Base-by-base conservation (phyloP, 73 alveolate genomes). In the Paraurostyla sp. region DNA sequence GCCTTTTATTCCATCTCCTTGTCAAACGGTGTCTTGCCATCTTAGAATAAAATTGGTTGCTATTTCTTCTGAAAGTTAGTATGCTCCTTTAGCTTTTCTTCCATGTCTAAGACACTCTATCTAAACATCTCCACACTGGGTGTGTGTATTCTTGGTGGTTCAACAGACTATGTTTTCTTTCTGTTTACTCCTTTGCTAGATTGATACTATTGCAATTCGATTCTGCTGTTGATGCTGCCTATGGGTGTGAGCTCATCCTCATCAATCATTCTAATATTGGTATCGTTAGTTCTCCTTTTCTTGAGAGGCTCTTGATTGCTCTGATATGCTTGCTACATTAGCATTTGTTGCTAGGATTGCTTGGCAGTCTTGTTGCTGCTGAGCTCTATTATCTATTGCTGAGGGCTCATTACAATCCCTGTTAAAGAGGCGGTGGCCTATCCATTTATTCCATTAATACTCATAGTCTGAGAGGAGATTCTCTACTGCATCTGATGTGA, bases 1-100 rank as follows among this genome's bases (percentile, higher is more conserved):
- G 89, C 40, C 40, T 78, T 78, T 41, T 18, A 7, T 32, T 78
- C 89, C 1, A 78, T 36, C 35, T 78, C 89, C 29, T 54, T 78
- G 49, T 78, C 89, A 78, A 78, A 78, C 15, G 89, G 89, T 16
- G 89, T 78, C 30, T 78, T 78, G 32, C 52, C 89, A 3, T 13
- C 33, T 16, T 56, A 16, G 36, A 9, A 22, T 46, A 73, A 73
- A 43, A 45, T n/a, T 25, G 0, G 42, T 73, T 41, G 48, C 71
- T 73, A 65, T 40, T 49, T 23, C 23, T 73, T 73, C 40, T 73
- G 25, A 73, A 73, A 49, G 3, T 73, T 13, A 11, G 82, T 65
- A 16, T 65, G 58, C 35, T 38, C 82, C 6, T 13, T 65, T 1
- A 65, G 58, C 41, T 65, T 65, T 40, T 65, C 82, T 38, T 65